These are phyloP conservation scores for Elsinoe perseae DNA, from an alignment of 2,329 filamentous ascomycete species.

Conservation along the genomic window DNA sequence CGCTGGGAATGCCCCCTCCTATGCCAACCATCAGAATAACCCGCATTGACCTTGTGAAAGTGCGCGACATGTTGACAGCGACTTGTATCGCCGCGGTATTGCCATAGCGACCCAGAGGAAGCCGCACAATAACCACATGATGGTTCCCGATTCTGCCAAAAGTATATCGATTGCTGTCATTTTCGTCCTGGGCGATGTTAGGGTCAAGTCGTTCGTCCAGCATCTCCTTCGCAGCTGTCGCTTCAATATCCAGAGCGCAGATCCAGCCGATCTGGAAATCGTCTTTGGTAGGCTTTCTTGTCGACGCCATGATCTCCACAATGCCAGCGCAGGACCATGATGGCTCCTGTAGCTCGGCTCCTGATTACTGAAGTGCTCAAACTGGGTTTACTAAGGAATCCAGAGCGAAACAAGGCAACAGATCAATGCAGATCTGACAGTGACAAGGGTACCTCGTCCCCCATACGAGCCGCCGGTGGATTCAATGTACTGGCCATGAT, in stretches of 20 bases:
- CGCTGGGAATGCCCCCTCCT: slow-evolving; percentile 22
- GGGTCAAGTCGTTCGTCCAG: slow-evolving; percentile 18
- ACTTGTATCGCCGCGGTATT: slow-evolving; percentile 17
- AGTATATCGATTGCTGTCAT: slow-evolving; percentile 16
- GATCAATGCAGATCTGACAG: no score
- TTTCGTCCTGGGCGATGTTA: background rate
- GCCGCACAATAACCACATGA: slow-evolving; percentile 20
- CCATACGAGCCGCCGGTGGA: no score
- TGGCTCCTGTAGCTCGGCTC: no score
- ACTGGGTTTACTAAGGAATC: no score
- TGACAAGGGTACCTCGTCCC: no score
- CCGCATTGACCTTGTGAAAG: slow-evolving; percentile 14
- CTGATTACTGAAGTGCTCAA: no score
- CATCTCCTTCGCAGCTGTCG: slow-evolving; percentile 17
- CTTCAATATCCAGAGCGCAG: slow-evolving; percentile 19
- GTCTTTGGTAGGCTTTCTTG: background rate
- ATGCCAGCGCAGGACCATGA: background rate
- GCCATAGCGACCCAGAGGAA: slow-evolving; percentile 18
- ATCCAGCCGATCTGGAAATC: slow-evolving; percentile 18
- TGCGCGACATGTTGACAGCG: slow-evolving; percentile 17
- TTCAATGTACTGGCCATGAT: no score
- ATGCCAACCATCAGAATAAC: slow-evolving; percentile 24
- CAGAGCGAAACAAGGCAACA: no score
- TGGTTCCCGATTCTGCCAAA: slow-evolving; percentile 16
- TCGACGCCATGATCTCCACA: background rate